These are phyloP conservation scores for Nicotiana otophora DNA, from an alignment of 257 asterid genomes.

Conservation along the genomic window DNA sequence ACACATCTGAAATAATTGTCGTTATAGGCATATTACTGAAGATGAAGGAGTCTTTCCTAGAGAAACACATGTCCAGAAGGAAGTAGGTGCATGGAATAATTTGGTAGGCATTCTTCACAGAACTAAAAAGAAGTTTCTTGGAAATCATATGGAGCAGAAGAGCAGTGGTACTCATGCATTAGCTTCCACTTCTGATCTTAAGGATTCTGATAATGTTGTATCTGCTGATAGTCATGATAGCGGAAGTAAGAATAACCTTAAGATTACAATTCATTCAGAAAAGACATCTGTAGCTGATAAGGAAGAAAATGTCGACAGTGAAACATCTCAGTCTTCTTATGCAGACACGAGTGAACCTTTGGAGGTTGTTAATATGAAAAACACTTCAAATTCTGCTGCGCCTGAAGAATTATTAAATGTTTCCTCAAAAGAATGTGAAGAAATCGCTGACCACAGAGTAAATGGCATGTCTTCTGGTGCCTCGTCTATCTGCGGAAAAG, in stretches of 20 bases:
- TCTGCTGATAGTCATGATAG: not conserved
- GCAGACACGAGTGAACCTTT: not conserved
- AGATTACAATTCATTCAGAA: not conserved
- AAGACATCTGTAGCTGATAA: not conserved
- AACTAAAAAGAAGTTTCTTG: conserved; percentile 18
- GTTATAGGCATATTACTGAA: conserved; percentile 28
- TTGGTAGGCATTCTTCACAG: conserved; percentile 11
- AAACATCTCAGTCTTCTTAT: conserved; percentile 11
- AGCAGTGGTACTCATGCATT: not conserved
- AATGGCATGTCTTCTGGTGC: not conserved
- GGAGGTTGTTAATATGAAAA: not conserved
- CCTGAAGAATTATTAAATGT: not conserved
- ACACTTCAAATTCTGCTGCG: conserved; percentile 5
- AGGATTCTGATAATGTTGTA: not conserved
- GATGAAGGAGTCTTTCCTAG: conserved; percentile 23
- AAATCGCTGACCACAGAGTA: not conserved
- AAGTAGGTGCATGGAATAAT: conserved; percentile 23
- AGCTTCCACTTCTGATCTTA: not conserved
- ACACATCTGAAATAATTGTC: not conserved
- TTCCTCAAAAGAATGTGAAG: not conserved
- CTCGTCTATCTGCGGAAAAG: not conserved
- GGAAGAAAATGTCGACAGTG: not conserved
- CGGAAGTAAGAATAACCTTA: not conserved
- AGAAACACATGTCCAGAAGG: conserved; percentile 16
- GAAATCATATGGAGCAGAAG: conserved; percentile 6